These are phyloP conservation scores for Aspergillus hortae DNA, from an alignment of 2,329 filamentous ascomycete species.

Conservation along the genomic window DNA sequence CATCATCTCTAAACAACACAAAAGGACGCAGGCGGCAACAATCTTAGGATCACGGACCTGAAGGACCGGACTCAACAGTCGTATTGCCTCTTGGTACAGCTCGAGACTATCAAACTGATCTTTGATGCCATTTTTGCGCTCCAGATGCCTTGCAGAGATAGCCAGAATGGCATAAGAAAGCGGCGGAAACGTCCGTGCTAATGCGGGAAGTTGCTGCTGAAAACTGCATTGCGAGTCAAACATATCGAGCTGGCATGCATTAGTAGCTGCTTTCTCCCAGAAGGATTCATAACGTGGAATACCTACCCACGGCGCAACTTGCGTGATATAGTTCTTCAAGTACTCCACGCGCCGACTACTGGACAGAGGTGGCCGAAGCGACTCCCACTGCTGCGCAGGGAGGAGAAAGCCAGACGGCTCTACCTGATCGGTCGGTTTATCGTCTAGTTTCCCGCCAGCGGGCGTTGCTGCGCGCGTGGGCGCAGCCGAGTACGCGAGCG, in stretches of 20 bases:
- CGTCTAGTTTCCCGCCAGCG: constrained; percentile 14
- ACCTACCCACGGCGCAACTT: constrained; percentile 54
- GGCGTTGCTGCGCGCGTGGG: constrained; percentile 41
- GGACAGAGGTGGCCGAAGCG: constrained; percentile 24
- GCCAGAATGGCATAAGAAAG: constrained; percentile 52
- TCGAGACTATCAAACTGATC: constrained; percentile 50
- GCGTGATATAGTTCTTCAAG: constrained; percentile 50
- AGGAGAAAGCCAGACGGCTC: constrained; percentile 2
- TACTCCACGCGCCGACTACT: constrained; percentile 37
- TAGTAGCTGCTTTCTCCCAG: too few relatives aligned
- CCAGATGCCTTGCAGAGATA: constrained; percentile 52
- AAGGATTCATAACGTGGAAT: too few relatives aligned
- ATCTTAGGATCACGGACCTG: constrained; percentile 48
- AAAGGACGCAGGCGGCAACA: constrained; percentile 52
- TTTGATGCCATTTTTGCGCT: constrained; percentile 45
- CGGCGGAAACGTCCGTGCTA: constrained; percentile 46
- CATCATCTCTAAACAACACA: constrained; percentile 56
- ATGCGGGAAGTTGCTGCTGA: constrained; percentile 48
- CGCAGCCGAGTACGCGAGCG: constrained; percentile 43
- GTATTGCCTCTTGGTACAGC: constrained; percentile 53
- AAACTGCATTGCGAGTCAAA: constrained; percentile 54
- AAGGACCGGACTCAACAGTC: constrained; percentile 47
- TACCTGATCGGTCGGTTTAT: neutral
- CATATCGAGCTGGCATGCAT: constrained; percentile 50
- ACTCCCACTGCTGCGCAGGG: constrained; percentile 1